phyloP scores from a whole-genome alignment of 306 rosid genomes.

The Datisca glomerata region DNA sequence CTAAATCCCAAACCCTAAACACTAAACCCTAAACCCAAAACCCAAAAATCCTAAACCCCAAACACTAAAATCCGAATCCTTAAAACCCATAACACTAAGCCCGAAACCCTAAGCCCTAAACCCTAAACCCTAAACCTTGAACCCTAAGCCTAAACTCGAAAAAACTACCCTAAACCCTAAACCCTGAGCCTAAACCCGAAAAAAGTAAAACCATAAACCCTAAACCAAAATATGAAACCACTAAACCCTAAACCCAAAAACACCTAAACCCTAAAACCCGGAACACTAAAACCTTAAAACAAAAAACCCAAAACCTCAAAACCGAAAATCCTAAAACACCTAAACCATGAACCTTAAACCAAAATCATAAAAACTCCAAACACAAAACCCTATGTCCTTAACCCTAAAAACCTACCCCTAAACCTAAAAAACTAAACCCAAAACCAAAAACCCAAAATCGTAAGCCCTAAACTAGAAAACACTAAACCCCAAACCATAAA shows the following conservation, averaged over 20 bases:
- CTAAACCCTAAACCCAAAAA: too few relatives aligned
- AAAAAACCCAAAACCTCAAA: constrained; percentile 5
- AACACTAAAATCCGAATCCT: too few relatives aligned
- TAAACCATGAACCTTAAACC: too few relatives aligned
- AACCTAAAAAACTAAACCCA: constrained; percentile 5
- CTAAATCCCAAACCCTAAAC: too few relatives aligned
- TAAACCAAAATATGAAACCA: constrained; percentile 6
- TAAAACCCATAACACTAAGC: constrained; percentile 14
- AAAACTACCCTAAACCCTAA: constrained; percentile 6
- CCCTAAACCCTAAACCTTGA: constrained; percentile 14
- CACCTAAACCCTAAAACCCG: constrained; percentile 14
- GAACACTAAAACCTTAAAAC: too few relatives aligned
- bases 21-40: too few relatives aligned
- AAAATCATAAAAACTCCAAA: constrained; percentile 12
- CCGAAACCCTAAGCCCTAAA: constrained; percentile 15
- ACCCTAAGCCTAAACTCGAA: constrained; percentile 11
- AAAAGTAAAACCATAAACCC: constrained; percentile 4
- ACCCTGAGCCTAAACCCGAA: constrained; percentile 3
- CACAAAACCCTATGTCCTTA: constrained; percentile 6
- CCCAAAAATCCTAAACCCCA: too few relatives aligned
- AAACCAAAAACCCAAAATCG: too few relatives aligned
- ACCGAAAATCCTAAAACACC: too few relatives aligned
- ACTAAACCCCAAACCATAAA: too few relatives aligned
- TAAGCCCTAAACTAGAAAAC: too few relatives aligned
- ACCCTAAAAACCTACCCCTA: constrained; percentile 3